A percentile compares a stretch with the other conserved stretches of the same genome.
These are phyloP conservation scores for Wickerhamiella qilinensis DNA, from an alignment of 805 yeast species.

Conservation along the genomic window DNA sequence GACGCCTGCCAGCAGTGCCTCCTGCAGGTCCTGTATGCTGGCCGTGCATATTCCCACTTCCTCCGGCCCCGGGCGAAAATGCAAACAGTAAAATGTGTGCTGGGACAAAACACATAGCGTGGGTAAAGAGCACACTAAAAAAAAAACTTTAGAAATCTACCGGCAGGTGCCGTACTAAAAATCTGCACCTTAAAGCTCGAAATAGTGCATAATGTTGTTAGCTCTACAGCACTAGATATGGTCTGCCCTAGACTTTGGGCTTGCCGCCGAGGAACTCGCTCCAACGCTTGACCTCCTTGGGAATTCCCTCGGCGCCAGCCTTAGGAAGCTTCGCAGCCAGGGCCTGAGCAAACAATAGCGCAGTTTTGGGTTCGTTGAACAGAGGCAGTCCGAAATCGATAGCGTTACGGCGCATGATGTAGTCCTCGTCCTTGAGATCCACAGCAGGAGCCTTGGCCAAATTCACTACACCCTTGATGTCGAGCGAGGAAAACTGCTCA, in stretches of 20 bases:
- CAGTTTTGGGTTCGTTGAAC: conserved; percentile 93
- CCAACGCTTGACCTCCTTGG: conserved; percentile 87
- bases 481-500: conserved; percentile 78
- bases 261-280: conserved; percentile 92
- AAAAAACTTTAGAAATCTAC: too few relatives aligned
- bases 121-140: too few relatives aligned
- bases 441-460: conserved; percentile 85
- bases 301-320: conserved; percentile 36
- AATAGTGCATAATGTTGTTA: too few relatives aligned
- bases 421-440: conserved; percentile 68
- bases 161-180: too few relatives aligned
- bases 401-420: conserved; percentile 97
- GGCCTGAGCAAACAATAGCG: conserved; percentile 71
- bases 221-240: too few relatives aligned
- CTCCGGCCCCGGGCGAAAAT: too few relatives aligned
- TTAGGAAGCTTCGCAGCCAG: conserved; percentile 52
- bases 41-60: too few relatives aligned
- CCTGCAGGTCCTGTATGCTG: too few relatives aligned
- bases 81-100: too few relatives aligned
- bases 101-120: too few relatives aligned
- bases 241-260: conserved; percentile 31
- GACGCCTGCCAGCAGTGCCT: too few relatives aligned
- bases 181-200: too few relatives aligned
- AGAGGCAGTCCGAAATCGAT: conserved; percentile 94
- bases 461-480: conserved; percentile 79